These are phyloP conservation scores for Usnea hakonensis DNA, from an alignment of 495 filamentous ascomycete species.

Conservation along the genomic window DNA sequence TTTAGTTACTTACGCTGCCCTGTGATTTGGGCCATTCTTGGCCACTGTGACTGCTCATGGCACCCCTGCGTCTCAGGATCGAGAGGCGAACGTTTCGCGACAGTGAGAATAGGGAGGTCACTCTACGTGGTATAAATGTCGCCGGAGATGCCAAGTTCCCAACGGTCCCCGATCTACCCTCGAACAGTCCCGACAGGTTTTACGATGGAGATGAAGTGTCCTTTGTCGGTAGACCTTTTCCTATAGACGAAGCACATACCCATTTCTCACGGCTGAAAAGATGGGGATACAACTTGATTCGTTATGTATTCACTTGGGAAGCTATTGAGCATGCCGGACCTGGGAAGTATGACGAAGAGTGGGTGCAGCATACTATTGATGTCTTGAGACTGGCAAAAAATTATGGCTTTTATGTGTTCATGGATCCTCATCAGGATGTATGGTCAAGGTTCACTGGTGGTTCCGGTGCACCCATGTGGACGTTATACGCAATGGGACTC, in stretches of 20 bases:
- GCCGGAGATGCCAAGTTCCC: conserved; percentile 66
- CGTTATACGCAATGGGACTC: conserved; percentile 84
- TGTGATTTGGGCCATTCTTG: neutral
- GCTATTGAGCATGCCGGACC: conserved; percentile 93
- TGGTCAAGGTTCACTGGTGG: conserved; percentile 94
- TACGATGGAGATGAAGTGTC: conserved; percentile 90
- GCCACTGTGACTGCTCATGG: conserved; percentile 27
- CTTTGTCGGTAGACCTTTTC: conserved; percentile 80
- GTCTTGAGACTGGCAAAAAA: conserved; percentile 74
- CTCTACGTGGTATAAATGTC: conserved; percentile 61
- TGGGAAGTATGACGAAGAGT: conserved; percentile 91
- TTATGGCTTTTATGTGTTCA: conserved; percentile 92
- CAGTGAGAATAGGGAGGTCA: conserved; percentile 57
- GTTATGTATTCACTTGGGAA: conserved; percentile 98
- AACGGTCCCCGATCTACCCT: conserved; percentile 68
- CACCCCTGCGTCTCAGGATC: conserved; percentile 54
- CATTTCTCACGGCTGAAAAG: conserved; percentile 83
- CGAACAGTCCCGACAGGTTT: conserved; percentile 69
- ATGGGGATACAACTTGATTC: conserved; percentile 90
- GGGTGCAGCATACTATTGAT: conserved; percentile 82
- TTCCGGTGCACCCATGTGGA: conserved; percentile 97
- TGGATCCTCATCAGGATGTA: conserved; percentile 97
- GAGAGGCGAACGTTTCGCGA: conserved; percentile 77
- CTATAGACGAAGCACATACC: conserved; percentile 68
- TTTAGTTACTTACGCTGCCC: neutral